Evolutionary conservation across 176 grass and related monocot species (phyloP).

Genomic region (Stipa capillata): DNA sequence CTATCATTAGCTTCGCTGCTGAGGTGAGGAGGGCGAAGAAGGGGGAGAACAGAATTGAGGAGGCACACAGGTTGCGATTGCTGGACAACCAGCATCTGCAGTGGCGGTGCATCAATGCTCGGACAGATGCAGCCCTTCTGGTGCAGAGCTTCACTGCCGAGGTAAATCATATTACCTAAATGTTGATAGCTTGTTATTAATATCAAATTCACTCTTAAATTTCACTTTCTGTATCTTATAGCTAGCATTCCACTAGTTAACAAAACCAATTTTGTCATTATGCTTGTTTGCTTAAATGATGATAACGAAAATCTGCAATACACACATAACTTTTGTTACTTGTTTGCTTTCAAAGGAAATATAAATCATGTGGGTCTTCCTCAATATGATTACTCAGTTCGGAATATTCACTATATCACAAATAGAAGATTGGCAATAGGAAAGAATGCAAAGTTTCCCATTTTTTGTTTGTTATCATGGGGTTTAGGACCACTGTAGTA

Average conservation of each 20-base stretch:
- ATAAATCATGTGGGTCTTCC: not conserved
- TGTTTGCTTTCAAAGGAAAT: not conserved
- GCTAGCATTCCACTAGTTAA: not conserved
- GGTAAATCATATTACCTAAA: conserved; percentile 39
- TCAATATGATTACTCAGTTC: not conserved
- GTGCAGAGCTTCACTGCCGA: conserved; percentile 69
- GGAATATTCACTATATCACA: not conserved
- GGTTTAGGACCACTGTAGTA: not conserved
- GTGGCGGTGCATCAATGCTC: conserved; percentile 86
- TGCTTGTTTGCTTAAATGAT: conserved; percentile 3
- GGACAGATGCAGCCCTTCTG: conserved; percentile 41
- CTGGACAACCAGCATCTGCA: conserved; percentile 85
- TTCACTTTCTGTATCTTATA: not conserved
- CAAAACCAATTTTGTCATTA: not conserved
- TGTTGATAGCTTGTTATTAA: not conserved
- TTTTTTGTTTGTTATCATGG: not conserved
- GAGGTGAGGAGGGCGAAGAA: conserved; percentile 95
- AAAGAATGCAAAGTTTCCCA: not conserved
- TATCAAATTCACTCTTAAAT: not conserved
- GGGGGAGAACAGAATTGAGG: conserved; percentile 87
- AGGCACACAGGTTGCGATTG: conserved; percentile 81
- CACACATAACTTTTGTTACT: not conserved
- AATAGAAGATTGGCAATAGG: not conserved
- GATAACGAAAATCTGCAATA: not conserved
- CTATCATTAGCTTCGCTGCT: conserved; percentile 90